Evolutionary conservation across 306 rosid species (phyloP).

Genomic region (Sicyos baderoa): DNA sequence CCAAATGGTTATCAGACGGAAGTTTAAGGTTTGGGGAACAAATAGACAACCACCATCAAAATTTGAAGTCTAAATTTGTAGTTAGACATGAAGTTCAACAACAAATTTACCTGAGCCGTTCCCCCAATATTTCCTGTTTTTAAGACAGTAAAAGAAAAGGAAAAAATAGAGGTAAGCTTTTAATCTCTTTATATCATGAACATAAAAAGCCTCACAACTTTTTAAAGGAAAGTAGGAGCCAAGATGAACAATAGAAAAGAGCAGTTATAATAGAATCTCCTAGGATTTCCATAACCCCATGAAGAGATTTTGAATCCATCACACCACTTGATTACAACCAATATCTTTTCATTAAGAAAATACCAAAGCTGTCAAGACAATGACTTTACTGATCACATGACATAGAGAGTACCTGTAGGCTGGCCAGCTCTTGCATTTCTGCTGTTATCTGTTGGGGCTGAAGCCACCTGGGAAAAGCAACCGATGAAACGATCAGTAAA

Average conservation of each 20-base stretch:
- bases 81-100: not conserved
- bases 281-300: too few relatives aligned
- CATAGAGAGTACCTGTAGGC: conserved; percentile 40
- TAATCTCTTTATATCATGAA: not conserved
- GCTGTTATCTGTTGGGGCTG: conserved; percentile 37
- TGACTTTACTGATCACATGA: too few relatives aligned
- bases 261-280: not conserved
- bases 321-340: too few relatives aligned
- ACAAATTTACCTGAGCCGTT: conserved; percentile 39
- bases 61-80: too few relatives aligned
- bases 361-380: not conserved
- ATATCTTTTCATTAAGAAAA: not conserved
- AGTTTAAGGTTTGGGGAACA: too few relatives aligned
- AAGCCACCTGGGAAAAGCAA: conserved; percentile 38
- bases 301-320: too few relatives aligned
- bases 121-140: conserved; percentile 38
- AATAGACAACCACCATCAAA: too few relatives aligned
- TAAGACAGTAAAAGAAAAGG: conserved; percentile 14
- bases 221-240: not conserved
- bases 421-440: conserved; percentile 45
- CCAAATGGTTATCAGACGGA: too few relatives aligned
- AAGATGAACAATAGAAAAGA: not conserved
- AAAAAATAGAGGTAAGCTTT: not conserved
- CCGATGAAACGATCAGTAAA: conserved; percentile 10
- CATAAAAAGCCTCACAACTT: not conserved